A percentile compares a stretch with the other conserved stretches of the same genome.
Conservation (phyloP, 1,284 basidiomycete genomes). For the Irpex sp. region DNA sequence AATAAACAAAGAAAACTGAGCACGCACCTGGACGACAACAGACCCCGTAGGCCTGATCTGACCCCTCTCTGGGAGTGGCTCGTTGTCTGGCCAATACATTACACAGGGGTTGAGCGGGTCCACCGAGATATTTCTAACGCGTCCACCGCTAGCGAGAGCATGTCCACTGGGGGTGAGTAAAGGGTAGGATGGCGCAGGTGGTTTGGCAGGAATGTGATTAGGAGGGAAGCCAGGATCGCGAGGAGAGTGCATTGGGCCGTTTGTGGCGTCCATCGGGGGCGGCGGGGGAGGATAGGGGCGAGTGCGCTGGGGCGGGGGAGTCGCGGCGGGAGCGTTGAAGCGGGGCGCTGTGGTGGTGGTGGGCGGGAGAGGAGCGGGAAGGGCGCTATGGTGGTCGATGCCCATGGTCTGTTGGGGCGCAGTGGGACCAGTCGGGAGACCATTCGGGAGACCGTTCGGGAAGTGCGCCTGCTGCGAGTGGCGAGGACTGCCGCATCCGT, state of each 20-base stretch:
- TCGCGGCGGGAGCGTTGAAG: not conserved
- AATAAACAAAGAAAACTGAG: not conserved
- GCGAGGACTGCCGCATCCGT: conserved; percentile 67
- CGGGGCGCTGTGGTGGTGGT: not conserved
- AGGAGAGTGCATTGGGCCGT: not conserved
- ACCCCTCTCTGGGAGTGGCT: conserved; percentile 69
- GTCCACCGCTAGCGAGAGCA: conserved; percentile 67
- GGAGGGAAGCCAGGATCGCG: conserved; percentile 9
- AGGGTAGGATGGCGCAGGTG: conserved; percentile 45
- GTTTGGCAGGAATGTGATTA: conserved; percentile 19
- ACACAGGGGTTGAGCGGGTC: conserved; percentile 70
- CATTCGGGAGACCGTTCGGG: too few relatives aligned
- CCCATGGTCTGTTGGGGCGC: not conserved
- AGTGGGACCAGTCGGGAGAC: not conserved
- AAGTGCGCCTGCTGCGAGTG: conserved; percentile 18
- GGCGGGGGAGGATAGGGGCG: conserved; percentile 5
- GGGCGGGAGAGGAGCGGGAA: conserved; percentile 8
- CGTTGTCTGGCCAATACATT: conserved; percentile 87
- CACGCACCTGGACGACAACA: conserved; percentile 50
- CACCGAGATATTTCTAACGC: conserved; percentile 70
- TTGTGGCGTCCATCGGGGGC: not conserved
- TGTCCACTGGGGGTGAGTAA: conserved; percentile 77
- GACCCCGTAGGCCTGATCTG: conserved; percentile 65
- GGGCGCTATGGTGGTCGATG: not conserved
- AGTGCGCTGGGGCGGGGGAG: not conserved